Conservation (phyloP, 164 flowering plant species). For the Berberis vulgaris region DNA sequence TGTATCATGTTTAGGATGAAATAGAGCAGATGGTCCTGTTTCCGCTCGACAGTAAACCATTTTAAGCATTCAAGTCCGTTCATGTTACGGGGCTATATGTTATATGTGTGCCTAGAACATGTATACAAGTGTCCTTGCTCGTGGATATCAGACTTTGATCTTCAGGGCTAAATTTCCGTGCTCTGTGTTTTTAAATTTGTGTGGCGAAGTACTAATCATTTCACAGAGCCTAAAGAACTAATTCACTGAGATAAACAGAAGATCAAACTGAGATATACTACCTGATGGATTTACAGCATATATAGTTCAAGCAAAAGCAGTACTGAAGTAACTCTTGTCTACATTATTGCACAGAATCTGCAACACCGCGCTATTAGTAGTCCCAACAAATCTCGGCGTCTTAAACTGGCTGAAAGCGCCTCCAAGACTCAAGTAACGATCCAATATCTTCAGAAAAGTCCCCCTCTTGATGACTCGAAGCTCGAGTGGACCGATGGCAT, state of each 20-base stretch:
- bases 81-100: too few relatives aligned
- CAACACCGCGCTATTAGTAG: slow-evolving; percentile 35
- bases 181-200: too few relatives aligned
- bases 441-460: slow-evolving; percentile 64
- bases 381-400: slow-evolving; percentile 67
- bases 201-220: too few relatives aligned
- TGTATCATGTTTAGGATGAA: too few relatives aligned
- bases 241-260: not conserved
- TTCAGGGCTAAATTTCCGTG: too few relatives aligned
- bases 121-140: too few relatives aligned
- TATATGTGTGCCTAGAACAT: too few relatives aligned
- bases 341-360: slow-evolving; percentile 57
- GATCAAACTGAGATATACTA: not conserved
- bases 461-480: slow-evolving; percentile 60
- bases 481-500: slow-evolving; percentile 67
- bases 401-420: slow-evolving; percentile 82
- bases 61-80: too few relatives aligned
- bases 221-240: too few relatives aligned
- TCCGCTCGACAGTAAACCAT: too few relatives aligned
- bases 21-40: too few relatives aligned
- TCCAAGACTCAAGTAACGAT: slow-evolving; percentile 55
- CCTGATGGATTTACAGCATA: not conserved
- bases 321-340: slow-evolving; percentile 48
- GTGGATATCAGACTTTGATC: too few relatives aligned
- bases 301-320: slow-evolving; percentile 34